Base-by-base conservation (phyloP, 1,284 basidiomycete species). In the Ganoderma multipileum region DNA sequence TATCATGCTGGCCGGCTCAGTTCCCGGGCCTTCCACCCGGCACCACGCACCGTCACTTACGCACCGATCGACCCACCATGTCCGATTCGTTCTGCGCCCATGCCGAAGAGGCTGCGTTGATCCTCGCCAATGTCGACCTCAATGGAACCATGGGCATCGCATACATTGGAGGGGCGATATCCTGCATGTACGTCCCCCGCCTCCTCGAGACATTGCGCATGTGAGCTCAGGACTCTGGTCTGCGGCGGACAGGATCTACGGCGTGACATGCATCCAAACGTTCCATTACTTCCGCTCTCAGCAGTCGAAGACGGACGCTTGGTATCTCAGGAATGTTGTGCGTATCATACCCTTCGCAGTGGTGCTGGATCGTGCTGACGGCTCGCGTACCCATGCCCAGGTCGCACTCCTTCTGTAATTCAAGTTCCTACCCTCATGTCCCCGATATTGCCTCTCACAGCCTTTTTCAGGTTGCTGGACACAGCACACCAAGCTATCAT, bases 251-350 rank as follows among this genome's bases (percentile, higher is more conserved):
- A 52, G 47, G 47, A 26, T 52, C 12, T 52, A 52, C 6, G 47
- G 47, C 23, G 47, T 52, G 23, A 52, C 47, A 2, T 52, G 47
- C 9, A 52, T 52, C 47, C 47, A 52, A n/a, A 52, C 47, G 2
- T 52, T 52, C 47, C 47, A 52, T 23, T 52, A 52, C 47, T 52
- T 52, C 47, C 47, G 47, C 3, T 52, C 47, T 52, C 47, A 26
- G 3, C 47, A 52, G 47, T 52, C 47, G 23, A 52, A 26, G 47
- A 26, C 23, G 11, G 47, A 52, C 14, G 47, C 47, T 26, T 52
- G 47, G 47, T 52, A 52, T 12, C 47, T 52, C 11, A 26, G 47
- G 47, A 52, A 52, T 14, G 23, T 52, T 12, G 47, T 52, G 23
- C 23, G 47, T 26, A 52, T 26, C 47, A 23, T 12, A n/a, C 44